Evolutionary conservation across 768 basidiomycete genomes (phyloP).

Genomic region (Boletus vinaceobasis): DNA sequence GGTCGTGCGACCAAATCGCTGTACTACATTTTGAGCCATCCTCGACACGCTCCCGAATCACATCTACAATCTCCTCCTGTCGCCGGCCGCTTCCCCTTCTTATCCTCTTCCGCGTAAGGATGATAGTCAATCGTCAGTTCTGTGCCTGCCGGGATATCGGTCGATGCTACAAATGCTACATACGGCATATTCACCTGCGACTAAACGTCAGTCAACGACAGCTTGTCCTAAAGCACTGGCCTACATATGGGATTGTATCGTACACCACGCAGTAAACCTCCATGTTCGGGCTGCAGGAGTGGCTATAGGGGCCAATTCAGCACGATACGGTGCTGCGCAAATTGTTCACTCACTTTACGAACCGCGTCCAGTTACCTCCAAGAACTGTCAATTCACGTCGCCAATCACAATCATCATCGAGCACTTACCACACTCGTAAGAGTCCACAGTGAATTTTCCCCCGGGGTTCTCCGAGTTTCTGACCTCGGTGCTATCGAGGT

Average conservation of each 20-base stretch:
- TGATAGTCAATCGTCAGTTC: constrained; percentile 69
- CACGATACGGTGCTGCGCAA: background rate
- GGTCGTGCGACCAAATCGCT: background rate
- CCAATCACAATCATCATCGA: background rate
- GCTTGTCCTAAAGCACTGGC: background rate
- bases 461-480: constrained; percentile 32
- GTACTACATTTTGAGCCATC: constrained; percentile 31
- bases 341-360: constrained; percentile 55
- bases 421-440: constrained; percentile 45
- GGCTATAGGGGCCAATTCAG: constrained; percentile 39
- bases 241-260: constrained; percentile 56
- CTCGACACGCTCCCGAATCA: constrained; percentile 34
- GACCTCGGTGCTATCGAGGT: constrained; percentile 57
- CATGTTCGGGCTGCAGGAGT: constrained; percentile 65
- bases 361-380: constrained; percentile 73
- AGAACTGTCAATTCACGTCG: constrained; percentile 1
- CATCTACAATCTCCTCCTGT: constrained; percentile 37
- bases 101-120: constrained; percentile 37
- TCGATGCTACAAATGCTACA: constrained; percentile 53
- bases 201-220: background rate
- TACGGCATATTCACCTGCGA: constrained; percentile 57
- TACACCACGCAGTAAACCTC: constrained; percentile 56
- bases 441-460: constrained; percentile 53
- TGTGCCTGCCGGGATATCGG: constrained; percentile 44
- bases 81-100: constrained; percentile 25